These are phyloP conservation scores for Fagopyrum homotropicum DNA, from an alignment of 148 eudicot genomes.

Conservation along the genomic window DNA sequence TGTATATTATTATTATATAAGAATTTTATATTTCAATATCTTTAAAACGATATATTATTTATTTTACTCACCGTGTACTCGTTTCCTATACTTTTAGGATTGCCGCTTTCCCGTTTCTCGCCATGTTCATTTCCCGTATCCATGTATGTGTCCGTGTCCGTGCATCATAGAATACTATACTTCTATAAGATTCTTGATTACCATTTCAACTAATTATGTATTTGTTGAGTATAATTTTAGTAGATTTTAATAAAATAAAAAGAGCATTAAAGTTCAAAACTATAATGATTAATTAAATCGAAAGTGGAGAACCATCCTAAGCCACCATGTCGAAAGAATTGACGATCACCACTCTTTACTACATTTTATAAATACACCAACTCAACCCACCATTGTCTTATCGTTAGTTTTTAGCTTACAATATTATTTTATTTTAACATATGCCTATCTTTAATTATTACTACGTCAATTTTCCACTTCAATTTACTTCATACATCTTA, in stretches of 20 bases:
- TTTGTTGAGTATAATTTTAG: background rate
- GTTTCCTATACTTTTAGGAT: too few relatives aligned
- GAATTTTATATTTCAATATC: too few relatives aligned
- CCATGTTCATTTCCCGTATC: too few relatives aligned
- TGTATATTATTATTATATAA: too few relatives aligned
- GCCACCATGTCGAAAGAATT: conserved; percentile 39
- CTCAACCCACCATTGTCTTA: conserved; percentile 14
- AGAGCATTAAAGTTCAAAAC: conserved; percentile 17
- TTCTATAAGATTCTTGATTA: too few relatives aligned
- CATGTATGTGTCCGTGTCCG: too few relatives aligned
- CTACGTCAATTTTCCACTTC: conserved; percentile 4
- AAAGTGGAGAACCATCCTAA: conserved; percentile 52
- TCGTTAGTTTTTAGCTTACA: conserved; percentile 1
- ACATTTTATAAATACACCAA: background rate
- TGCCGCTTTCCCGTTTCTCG: too few relatives aligned
- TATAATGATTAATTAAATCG: conserved; percentile 25
- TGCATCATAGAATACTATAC: too few relatives aligned
- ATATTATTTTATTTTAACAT: background rate
- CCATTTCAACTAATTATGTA: too few relatives aligned
- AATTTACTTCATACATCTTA: background rate
- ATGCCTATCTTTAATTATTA: background rate
- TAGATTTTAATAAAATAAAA: background rate
- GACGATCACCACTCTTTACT: background rate
- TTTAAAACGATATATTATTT: too few relatives aligned
- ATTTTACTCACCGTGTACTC: too few relatives aligned